Base-by-base conservation (phyloP, 176 grass and related monocot genomes). In the Eragrostis nindensis region DNA sequence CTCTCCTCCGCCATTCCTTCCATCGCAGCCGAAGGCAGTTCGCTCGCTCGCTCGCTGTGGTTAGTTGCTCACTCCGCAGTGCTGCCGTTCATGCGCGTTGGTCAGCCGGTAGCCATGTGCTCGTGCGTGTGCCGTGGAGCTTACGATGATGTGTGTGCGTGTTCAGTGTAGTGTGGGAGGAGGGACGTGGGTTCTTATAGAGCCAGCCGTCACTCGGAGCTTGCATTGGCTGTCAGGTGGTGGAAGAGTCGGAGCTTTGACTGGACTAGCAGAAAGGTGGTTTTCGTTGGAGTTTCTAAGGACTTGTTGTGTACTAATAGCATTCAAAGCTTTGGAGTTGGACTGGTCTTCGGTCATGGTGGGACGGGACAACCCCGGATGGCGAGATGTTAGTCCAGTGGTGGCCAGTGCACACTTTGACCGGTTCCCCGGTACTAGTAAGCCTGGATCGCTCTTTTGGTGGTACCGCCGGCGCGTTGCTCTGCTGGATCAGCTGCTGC, bases 281-380 rank as follows among this genome's bases (percentile, higher is more conserved):
- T 66, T 74, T 68, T 75, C 39, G 70, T 47, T 6, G 22, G 25
- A 5, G 76, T 76, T 80, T 62, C 80, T 40, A 65, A 45, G 27
- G 47, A 49, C 65, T 8, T 50, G 36, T 19, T 14, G 4, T 70
- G 38, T 11, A 16, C n/a, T 72, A 57, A 22, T 40, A 25, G 18
- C 1, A 14, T 81, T 89, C 82, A 77, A 89, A 71, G 39, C 39
- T 21, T 71, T 81, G 15, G 77, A 80, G 24, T 77, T 85, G 48
- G 87, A 81, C 82, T 39, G 82, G 77, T 89, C 87, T 71, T 77
- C n/a, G 82, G 76, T 80, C 82, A 11, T 84, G 70, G 44, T 84
- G 70, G 44, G 22, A 49, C 68, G 70, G 66, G 56, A 7, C 74
- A 67, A 7, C 74, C 60, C 4, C 19, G 36, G 75, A 74, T 49